Conservation (phyloP, 1,284 basidiomycete species). For the Ustilago esculenta region DNA sequence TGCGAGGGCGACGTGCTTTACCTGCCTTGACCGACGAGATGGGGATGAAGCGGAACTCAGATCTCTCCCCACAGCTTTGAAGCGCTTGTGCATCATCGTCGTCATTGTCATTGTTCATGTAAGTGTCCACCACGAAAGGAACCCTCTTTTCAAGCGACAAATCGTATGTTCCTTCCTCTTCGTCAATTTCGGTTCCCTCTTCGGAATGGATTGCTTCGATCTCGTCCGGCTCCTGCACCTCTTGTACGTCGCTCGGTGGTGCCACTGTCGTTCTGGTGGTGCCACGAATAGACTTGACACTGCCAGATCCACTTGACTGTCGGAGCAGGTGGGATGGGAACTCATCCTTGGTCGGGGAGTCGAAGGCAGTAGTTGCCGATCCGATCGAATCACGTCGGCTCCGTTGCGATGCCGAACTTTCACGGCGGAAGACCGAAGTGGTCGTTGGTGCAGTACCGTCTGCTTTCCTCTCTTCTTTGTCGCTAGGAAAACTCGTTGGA, state of each 20-base stretch:
- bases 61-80: constrained; percentile 3
- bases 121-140: constrained; percentile 31
- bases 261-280: constrained; percentile 29
- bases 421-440: constrained; percentile 10
- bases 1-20: constrained; percentile 39
- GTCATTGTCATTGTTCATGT: constrained; percentile 11
- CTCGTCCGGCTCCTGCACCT: constrained; percentile 32
- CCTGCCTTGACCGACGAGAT: constrained; percentile 43
- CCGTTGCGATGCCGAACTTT: constrained; percentile 26
- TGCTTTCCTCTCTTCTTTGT: not conserved
- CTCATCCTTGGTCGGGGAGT: constrained; percentile 37
- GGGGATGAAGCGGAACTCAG: constrained; percentile 43
- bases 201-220: not conserved
- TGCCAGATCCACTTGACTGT: constrained; percentile 2
- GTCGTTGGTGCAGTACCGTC: not conserved
- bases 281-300: constrained; percentile 5
- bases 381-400: constrained; percentile 46
- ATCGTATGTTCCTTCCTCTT: constrained; percentile 23
- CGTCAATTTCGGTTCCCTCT: constrained; percentile 39
- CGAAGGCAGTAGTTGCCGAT: constrained; percentile 49
- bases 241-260: constrained; percentile 49
- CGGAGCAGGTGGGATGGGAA: constrained; percentile 8
- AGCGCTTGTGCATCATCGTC: constrained; percentile 7
- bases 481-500: too few relatives aligned
- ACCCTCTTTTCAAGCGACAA: constrained; percentile 12